These are phyloP conservation scores for Ophiostoma ulmi DNA, from an alignment of 2,329 filamentous ascomycete genomes.

Conservation along the genomic window DNA sequence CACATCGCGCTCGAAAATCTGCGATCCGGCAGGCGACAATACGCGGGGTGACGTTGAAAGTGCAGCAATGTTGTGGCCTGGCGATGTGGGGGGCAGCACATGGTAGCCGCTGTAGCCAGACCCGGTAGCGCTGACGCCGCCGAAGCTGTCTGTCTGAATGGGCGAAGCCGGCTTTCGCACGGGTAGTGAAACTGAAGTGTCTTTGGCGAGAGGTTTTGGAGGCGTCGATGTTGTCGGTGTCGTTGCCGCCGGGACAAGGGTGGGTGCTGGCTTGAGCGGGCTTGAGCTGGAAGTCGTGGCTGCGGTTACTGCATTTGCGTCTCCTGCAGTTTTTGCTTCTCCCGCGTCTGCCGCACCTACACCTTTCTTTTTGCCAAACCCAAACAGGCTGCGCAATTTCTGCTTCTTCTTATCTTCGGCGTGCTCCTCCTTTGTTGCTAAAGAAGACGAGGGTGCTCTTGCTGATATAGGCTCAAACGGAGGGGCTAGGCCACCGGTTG, in stretches of 20 bases:
- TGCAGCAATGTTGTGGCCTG: conserved; percentile 46
- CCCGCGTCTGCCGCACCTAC: background rate
- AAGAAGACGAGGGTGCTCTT: conserved; percentile 22
- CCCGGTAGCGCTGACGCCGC: conserved; percentile 35
- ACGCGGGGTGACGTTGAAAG: conserved; percentile 68
- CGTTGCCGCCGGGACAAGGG: conserved; percentile 20
- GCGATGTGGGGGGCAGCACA: conserved; percentile 57
- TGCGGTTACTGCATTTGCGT: background rate
- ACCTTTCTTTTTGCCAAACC: conserved; percentile 38
- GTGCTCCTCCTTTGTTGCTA: conserved; percentile 28
- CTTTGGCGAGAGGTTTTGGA: conserved; percentile 14
- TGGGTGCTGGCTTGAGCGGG: conserved; percentile 25
- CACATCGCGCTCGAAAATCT: conserved; percentile 92
- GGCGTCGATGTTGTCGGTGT: conserved; percentile 22
- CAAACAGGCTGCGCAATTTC: conserved; percentile 34
- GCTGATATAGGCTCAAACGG: conserved; percentile 25
- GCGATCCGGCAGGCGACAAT: conserved; percentile 69
- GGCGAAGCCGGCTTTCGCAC: conserved; percentile 34
- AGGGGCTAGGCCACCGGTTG: conserved; percentile 21
- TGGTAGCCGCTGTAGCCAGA: conserved; percentile 34
- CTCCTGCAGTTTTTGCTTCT: background rate
- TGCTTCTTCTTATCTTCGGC: conserved; percentile 29
- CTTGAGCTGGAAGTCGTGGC: background rate
- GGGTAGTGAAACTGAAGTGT: background rate
- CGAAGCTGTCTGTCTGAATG: conserved; percentile 34